Percentiles rank a stretch among this genome's conserved stretches.
Conservation (phyloP, 441 rosid genomes). For the Arabidopsis hybrid region DNA sequence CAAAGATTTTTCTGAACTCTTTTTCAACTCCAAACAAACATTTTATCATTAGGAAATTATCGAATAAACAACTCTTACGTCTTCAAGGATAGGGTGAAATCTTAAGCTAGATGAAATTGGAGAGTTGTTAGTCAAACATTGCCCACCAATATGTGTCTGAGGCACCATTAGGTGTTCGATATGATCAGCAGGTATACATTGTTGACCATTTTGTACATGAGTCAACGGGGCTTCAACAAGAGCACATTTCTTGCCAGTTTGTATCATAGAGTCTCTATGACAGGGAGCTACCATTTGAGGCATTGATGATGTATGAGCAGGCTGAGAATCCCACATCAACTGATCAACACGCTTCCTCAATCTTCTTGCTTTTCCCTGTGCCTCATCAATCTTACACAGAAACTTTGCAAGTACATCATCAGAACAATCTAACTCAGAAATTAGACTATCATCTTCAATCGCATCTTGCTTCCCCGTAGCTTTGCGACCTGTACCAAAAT, state of each 20-base stretch:
- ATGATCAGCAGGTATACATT: slow-evolving; percentile 46
- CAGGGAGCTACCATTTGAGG: slow-evolving; percentile 11
- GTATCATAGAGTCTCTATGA: slow-evolving; percentile 2
- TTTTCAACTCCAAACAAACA: slow-evolving; percentile 16
- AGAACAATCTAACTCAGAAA: slow-evolving; percentile 49
- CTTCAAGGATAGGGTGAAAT: slow-evolving; percentile 25
- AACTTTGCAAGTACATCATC: slow-evolving; percentile 53
- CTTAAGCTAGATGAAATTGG: slow-evolving; percentile 8
- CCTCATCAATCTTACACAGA: slow-evolving; percentile 63
- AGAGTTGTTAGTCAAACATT: slow-evolving; percentile 33
- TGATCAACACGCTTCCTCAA: slow-evolving; percentile 62
- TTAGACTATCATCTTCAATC: slow-evolving; percentile 50
- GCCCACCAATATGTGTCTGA: slow-evolving; percentile 22
- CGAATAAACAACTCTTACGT: slow-evolving; percentile 28
- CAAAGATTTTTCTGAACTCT: not conserved
- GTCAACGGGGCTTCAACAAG: slow-evolving; percentile 45
- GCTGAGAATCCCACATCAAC: slow-evolving; percentile 52
- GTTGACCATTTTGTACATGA: slow-evolving; percentile 36
- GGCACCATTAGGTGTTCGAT: slow-evolving; percentile 43
- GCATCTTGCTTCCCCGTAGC: slow-evolving; percentile 42
- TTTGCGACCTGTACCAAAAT: slow-evolving; percentile 49
- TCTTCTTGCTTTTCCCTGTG: slow-evolving; percentile 50
- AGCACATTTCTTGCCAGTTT: slow-evolving; percentile 22
- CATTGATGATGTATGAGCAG: slow-evolving; percentile 30
- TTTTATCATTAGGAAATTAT: not conserved